Base-by-base conservation (phyloP, 1,284 basidiomycete species). In the Paramarasmius palmivorus region DNA sequence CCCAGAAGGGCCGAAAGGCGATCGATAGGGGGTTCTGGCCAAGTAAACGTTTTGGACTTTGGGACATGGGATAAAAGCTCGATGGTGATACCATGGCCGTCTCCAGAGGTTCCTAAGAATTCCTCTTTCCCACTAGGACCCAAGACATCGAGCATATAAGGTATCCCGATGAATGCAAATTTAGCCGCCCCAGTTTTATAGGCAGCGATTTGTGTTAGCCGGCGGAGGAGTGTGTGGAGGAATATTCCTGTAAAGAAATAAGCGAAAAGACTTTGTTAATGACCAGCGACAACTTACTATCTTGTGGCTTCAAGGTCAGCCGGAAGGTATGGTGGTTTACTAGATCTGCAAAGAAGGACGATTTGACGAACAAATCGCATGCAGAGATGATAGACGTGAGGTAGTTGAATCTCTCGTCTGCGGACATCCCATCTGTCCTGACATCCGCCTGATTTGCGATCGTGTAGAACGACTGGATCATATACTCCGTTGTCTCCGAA, bases 141-240 rank as follows among this genome's bases (percentile, higher is more conserved):
- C n/a, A 20, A 9, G 38, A 54, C n/a, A 9, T 39, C n/a, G 9
- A 50, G 47, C 15, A 38, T n/a, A n/a, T 29, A 49, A 12, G 53
- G 53, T 4, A 57, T 25, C 5, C 49, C 56, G 22, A 55, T 45
- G 26, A 47, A 47, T 2, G 49, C 53, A 38, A 57, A 55, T 36
- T 57, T 50, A 10, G 42, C 49, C 15, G 56, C 52, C 6, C 56
- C 56, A 9, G 49, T 45, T n/a, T 54, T 51, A 45, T 57, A 57
- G 4, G 53, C 50, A n/a, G 56, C 53, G 23, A 57, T 49, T 22
- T 52, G 49, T 10, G 53, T 17, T 9, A 57, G 17, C 6, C 53
- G 52, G 22, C 56, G 53, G 12, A 46, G 42, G 26, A 57, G 42
- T 44, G 54, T 57, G 32, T 52, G 56, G 17, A 57, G 53, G 46